phyloP scores from a whole-genome alignment of 1,284 basidiomycete species.

The Tylopilus orsonianus region DNA sequence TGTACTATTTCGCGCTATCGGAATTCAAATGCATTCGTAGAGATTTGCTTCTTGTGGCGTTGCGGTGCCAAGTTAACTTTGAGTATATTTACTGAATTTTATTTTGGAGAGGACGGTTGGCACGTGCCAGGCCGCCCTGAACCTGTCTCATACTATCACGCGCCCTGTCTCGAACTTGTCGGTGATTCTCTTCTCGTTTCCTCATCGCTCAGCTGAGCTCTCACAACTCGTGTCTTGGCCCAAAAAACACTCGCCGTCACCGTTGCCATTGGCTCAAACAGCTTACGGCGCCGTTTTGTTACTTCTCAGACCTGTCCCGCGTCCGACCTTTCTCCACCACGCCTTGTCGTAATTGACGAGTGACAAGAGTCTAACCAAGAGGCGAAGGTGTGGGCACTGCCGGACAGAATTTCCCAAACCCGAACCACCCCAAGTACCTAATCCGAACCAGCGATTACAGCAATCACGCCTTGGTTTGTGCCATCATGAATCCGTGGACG shows the following conservation, averaged over 20 bases:
- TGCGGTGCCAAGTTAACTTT: conserved; percentile 10
- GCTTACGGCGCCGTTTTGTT: conserved; percentile 15
- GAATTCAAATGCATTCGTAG: conserved; percentile 25
- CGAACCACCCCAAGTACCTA: not conserved
- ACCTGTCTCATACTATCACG: conserved; percentile 5
- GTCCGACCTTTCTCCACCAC: conserved; percentile 23
- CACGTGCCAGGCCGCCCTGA: conserved; percentile 16
- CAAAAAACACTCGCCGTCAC: not conserved
- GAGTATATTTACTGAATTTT: not conserved
- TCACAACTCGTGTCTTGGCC: not conserved
- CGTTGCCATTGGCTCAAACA: not conserved
- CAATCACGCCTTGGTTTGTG: conserved; percentile 8
- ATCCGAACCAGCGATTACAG: conserved; percentile 1
- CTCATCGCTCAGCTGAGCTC: not conserved
- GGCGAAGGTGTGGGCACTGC: conserved; percentile 2
- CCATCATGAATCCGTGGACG: conserved; percentile 14
- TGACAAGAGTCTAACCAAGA: conserved; percentile 10
- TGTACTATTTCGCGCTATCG: conserved; percentile 27
- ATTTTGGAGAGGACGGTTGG: not conserved
- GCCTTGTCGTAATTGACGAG: conserved; percentile 25
- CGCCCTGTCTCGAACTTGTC: conserved; percentile 1
- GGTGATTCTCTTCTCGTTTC: not conserved
- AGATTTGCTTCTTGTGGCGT: conserved; percentile 12
- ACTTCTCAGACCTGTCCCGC: not conserved
- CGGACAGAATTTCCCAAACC: conserved; percentile 2